A percentile compares a stretch with the other conserved stretches of the same genome.
These are phyloP conservation scores for Stachybotrys chlorohalonatus DNA, from an alignment of 2,329 filamentous ascomycete species.

Conservation along the genomic window DNA sequence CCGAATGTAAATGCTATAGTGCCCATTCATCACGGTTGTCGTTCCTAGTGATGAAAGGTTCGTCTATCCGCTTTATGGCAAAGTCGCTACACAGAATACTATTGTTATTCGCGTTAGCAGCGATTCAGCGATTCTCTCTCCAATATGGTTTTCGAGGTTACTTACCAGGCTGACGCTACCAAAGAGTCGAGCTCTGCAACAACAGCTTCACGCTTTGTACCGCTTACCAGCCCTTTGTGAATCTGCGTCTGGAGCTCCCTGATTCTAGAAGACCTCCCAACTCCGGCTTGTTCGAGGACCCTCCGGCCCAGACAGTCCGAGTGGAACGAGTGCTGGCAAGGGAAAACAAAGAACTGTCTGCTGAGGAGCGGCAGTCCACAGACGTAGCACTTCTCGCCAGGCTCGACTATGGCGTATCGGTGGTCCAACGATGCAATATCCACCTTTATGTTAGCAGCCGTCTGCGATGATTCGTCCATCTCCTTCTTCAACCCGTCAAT, in stretches of 20 bases:
- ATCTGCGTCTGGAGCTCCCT: constrained; percentile 79
- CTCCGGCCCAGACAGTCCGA: constrained; percentile 84
- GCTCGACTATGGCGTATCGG: constrained; percentile 92
- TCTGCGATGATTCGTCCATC: constrained; percentile 90
- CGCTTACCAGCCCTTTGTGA: constrained; percentile 61
- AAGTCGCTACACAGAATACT: constrained; percentile 92
- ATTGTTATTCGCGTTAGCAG: constrained; percentile 12
- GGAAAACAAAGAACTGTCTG: constrained; percentile 95
- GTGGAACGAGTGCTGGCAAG: constrained; percentile 96
- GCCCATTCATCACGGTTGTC: constrained; percentile 80
- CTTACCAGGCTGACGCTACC: constrained; percentile 80
- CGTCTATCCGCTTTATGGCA: constrained; percentile 88
- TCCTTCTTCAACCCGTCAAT: constrained; percentile 84
- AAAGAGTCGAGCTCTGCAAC: constrained; percentile 86
- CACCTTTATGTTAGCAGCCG: constrained; percentile 80
- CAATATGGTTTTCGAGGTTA: constrained; percentile 4
- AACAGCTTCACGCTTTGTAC: constrained; percentile 68
- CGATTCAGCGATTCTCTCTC: background rate
- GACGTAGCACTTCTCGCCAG: constrained; percentile 86
- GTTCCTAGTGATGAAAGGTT: constrained; percentile 70
- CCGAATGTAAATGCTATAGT: constrained; percentile 29
- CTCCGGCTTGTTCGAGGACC: constrained; percentile 73
- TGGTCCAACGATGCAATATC: constrained; percentile 82
- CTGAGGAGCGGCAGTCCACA: constrained; percentile 81
- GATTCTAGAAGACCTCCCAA: constrained; percentile 70